These are phyloP conservation scores for Fusarium foetens DNA, from an alignment of 2,329 filamentous ascomycete genomes.

Conservation along the genomic window DNA sequence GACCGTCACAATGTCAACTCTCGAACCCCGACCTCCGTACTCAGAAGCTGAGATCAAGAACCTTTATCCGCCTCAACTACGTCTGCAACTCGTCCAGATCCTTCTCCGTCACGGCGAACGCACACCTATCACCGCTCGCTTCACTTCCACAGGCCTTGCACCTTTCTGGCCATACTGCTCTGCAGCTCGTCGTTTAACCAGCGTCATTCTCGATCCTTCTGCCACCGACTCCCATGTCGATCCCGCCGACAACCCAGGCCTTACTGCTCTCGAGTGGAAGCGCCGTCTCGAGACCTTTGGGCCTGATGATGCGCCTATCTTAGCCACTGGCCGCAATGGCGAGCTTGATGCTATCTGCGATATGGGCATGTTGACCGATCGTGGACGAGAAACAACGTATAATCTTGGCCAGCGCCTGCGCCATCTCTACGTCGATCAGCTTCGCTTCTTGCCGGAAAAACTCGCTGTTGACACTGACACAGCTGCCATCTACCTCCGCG, in stretches of 20 bases:
- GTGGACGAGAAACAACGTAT: conserved; percentile 76
- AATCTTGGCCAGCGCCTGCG: conserved; percentile 75
- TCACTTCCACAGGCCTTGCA: conserved; percentile 78
- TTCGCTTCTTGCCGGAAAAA: conserved; percentile 73
- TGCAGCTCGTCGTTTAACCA: conserved; percentile 75
- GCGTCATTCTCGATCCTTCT: conserved; percentile 58
- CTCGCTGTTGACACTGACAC: conserved; percentile 64
- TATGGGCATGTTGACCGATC: conserved; percentile 79
- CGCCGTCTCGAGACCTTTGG: conserved; percentile 87
- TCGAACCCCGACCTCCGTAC: conserved; percentile 80
- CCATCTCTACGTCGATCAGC: conserved; percentile 77
- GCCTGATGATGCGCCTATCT: conserved; percentile 71
- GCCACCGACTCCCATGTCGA: conserved; percentile 45
- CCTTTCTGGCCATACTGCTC: conserved; percentile 91
- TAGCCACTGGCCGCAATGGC: conserved; percentile 73
- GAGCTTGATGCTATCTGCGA: conserved; percentile 86
- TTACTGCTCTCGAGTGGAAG: conserved; percentile 67
- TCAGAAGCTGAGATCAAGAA: conserved; percentile 79
- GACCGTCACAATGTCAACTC: conserved; percentile 73
- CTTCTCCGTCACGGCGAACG: conserved; percentile 83
- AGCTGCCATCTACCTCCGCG: conserved; percentile 76
- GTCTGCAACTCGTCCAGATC: conserved; percentile 91
- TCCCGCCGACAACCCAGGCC: conserved; percentile 43
- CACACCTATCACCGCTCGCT: conserved; percentile 87
- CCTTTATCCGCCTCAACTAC: conserved; percentile 82